Base-by-base conservation (phyloP, 176 grass and related monocot species). In the Bothriochloa decipiens region DNA sequence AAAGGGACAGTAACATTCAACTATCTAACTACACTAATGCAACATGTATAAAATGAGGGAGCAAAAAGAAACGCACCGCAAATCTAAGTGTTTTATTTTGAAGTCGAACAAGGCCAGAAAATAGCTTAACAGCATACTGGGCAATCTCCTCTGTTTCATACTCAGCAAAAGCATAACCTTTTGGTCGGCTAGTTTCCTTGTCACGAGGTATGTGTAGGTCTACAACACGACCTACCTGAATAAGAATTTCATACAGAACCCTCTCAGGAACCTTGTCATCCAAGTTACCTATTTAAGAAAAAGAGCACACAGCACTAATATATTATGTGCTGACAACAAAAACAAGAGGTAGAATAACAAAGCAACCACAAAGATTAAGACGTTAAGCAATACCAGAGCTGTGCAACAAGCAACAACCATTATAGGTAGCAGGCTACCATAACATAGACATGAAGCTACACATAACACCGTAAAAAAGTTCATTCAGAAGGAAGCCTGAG, bases 121-220 rank as follows among this genome's bases (percentile, higher is more conserved):
- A 99, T 74, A 99, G 91, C 82, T 46, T 95, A 93, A 99, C 94
- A 79, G 96, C 96, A 95, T 96, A 99, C 55, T 92, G 89, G 75
- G 96, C 93, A 82, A 96, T 91, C 88, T 99, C 96, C 84, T 92
- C 89, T 11, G 93, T 83, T 87, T 99, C 93, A 8, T 99, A 99
- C 84, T 99, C 88, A 20, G 86, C 96, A 91, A 99, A 99, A 91
- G 93, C 96, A 87, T 91, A 98, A 49, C 96, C 96, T 84, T 95
- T 98, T 63, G 73, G 86, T 47, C 90, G 89, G 83, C 78, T 95
- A 82, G 89, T 98, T 87, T 98, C 96, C 85, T 98, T 98, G 89
- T 99, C 93, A 78, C 91, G 91, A 67, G 96, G 96, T 79, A 99
- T 92, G 76, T 99, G 92, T 74, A 96, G 79, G 85, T 99, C 93